phyloP scores from a whole-genome alignment of 352 stramenopile genomes.

The Phytophthora litchii region DNA sequence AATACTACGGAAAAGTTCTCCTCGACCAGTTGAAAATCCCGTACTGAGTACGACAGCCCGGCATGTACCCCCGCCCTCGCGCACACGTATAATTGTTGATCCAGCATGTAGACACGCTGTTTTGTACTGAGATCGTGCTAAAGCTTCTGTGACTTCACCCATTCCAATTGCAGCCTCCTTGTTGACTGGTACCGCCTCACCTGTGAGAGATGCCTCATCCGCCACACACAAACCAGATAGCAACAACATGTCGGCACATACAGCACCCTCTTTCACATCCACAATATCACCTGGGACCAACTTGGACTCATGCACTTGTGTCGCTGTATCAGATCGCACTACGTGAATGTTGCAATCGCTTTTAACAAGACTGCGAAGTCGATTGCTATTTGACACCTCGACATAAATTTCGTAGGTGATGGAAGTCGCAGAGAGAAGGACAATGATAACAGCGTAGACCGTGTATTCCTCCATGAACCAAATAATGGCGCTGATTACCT shows the following conservation, averaged over 20 bases:
- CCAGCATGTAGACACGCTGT: slow-evolving; percentile 41
- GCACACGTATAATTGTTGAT: slow-evolving; percentile 37
- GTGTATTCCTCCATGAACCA: slow-evolving; percentile 59
- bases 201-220: slow-evolving; percentile 58
- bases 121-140: slow-evolving; percentile 30
- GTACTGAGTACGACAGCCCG: slow-evolving; percentile 46
- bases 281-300: slow-evolving; percentile 66
- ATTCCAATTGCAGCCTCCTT: slow-evolving; percentile 32
- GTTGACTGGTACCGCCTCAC: slow-evolving; percentile 46
- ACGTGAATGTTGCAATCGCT: slow-evolving; percentile 42
- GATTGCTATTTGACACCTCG: slow-evolving; percentile 50
- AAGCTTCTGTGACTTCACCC: slow-evolving; percentile 33
- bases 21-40: slow-evolving; percentile 51
- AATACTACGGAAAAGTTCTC: slow-evolving; percentile 54
- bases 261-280: slow-evolving; percentile 28
- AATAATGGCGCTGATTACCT: slow-evolving; percentile 55
- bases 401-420: slow-evolving; percentile 55
- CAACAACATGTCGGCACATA: slow-evolving; percentile 57
- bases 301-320: slow-evolving; percentile 38
- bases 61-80: slow-evolving; percentile 22
- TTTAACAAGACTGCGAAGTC: slow-evolving; percentile 44
- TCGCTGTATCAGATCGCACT: slow-evolving; percentile 17
- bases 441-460: slow-evolving; percentile 54
- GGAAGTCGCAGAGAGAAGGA: slow-evolving; percentile 49
- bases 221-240: slow-evolving; percentile 49